phyloP scores from a whole-genome alignment of 2,329 filamentous ascomycete genomes.

The Hortaea werneckii region DNA sequence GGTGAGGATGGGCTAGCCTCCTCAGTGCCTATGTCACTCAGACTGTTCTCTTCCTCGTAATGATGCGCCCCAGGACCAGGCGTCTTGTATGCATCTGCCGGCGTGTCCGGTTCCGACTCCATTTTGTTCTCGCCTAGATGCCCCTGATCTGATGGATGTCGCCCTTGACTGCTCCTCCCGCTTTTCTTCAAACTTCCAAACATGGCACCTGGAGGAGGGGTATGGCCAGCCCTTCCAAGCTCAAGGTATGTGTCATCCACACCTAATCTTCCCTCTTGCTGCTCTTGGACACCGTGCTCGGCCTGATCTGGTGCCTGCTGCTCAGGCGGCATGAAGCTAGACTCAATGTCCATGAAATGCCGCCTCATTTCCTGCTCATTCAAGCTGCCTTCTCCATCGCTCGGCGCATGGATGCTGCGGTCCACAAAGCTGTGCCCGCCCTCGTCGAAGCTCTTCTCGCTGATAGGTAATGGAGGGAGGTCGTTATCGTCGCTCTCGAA shows the following conservation, averaged over 20 bases:
- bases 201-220: constrained; percentile 6
- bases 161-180: not conserved
- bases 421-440: not conserved
- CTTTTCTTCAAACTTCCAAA: constrained; percentile 8
- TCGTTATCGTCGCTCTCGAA: no score
- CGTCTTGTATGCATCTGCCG: constrained; percentile 34
- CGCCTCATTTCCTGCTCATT: constrained; percentile 51
- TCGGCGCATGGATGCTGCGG: constrained; percentile 13
- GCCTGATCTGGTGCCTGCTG: constrained; percentile 7
- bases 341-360: constrained; percentile 52
- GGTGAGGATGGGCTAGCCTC: constrained; percentile 30
- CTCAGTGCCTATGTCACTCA: constrained; percentile 13
- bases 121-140: constrained; percentile 7
- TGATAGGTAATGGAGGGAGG: no score
- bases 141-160: constrained; percentile 3
- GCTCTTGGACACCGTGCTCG: not conserved
- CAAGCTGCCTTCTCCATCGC: constrained; percentile 32
- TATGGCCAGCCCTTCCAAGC: constrained; percentile 14
- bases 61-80: constrained; percentile 23
- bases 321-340: constrained; percentile 49
- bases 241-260: constrained; percentile 38
- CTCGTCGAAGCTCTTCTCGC: constrained; percentile 5
- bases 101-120: constrained; percentile 22
- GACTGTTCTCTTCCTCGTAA: constrained; percentile 7
- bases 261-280: constrained; percentile 20